Conservation (phyloP, 139 green algal genomes). For the Chlamydomonas sphaeroides region DNA sequence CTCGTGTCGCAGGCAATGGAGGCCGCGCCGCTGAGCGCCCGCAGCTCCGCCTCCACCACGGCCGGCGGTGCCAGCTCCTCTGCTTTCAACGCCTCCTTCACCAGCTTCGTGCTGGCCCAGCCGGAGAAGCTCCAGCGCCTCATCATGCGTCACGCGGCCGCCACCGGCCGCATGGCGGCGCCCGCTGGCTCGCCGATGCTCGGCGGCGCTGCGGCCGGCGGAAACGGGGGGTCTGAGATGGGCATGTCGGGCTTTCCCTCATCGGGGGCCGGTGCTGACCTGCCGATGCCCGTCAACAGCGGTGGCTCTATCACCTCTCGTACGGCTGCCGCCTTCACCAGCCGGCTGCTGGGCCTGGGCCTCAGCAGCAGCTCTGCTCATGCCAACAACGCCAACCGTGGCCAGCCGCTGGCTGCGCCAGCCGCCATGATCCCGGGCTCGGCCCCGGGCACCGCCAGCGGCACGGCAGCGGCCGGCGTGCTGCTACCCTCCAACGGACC, state of each 20-base stretch:
- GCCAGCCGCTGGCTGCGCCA: not conserved
- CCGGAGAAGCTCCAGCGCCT: slow-evolving; percentile 50
- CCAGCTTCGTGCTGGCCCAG: slow-evolving; percentile 45
- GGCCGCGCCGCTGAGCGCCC: slow-evolving; percentile 9
- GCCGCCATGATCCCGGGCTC: too few species aligned
- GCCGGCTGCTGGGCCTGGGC: slow-evolving; percentile 17
- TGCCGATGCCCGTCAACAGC: not conserved
- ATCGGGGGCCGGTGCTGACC: too few species aligned
- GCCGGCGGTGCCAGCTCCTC: not conserved
- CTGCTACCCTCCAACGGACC: not conserved
- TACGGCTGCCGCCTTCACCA: slow-evolving; percentile 5
- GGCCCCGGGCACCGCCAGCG: too few species aligned
- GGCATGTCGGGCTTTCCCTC: too few species aligned
- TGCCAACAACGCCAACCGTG: not conserved
- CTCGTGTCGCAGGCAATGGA: slow-evolving; percentile 34
- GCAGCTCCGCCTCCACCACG: slow-evolving; percentile 14
- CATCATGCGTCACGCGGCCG: slow-evolving; percentile 28
- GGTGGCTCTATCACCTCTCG: not conserved
- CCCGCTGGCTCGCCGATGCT: too few species aligned
- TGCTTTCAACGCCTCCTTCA: slow-evolving; percentile 26
- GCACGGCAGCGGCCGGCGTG: not conserved
- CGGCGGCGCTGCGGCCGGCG: too few species aligned
- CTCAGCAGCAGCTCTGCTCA: not conserved
- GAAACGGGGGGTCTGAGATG: too few species aligned
- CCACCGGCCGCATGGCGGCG: too few species aligned